Conservation (phyloP, 176 grass and related monocot genomes). For the Phragmites australis region DNA sequence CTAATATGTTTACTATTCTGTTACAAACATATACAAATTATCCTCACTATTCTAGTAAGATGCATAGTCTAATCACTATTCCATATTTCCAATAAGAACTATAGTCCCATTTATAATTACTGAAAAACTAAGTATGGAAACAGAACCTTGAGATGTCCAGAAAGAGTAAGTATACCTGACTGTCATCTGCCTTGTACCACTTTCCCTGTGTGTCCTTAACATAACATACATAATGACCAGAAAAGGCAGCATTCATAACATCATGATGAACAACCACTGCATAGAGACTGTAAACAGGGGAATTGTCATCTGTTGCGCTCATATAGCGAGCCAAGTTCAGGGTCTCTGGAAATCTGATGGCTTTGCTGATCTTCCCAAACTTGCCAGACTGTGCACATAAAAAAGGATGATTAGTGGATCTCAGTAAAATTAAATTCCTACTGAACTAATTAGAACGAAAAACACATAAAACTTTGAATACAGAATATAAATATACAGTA, state of each 20-base stretch:
- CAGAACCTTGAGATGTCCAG: background rate
- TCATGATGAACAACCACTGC: slow-evolving; percentile 92
- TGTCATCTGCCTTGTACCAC: slow-evolving; percentile 94
- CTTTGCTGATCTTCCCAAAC: slow-evolving; percentile 91
- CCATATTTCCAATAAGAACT: background rate
- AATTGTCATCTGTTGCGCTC: slow-evolving; percentile 63
- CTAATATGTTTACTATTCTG: background rate
- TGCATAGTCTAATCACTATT: background rate
- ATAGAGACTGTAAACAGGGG: slow-evolving; percentile 82
- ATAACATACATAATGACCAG: slow-evolving; percentile 95
- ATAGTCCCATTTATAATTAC: slow-evolving; percentile 1
- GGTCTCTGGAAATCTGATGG: slow-evolving; percentile 69
- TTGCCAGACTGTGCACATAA: slow-evolving; percentile 70
- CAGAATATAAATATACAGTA: no score
- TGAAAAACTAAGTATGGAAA: slow-evolving; percentile 9
- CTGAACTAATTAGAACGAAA: no score
- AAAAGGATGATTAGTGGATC: slow-evolving; percentile 15
- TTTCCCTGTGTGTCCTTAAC: slow-evolving; percentile 78
- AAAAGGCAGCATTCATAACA: slow-evolving; percentile 85
- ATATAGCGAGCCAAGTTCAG: slow-evolving; percentile 69
- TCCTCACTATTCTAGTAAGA: background rate
- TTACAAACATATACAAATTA: slow-evolving; percentile 3
- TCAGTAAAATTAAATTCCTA: background rate
- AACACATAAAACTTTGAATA: background rate
- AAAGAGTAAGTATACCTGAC: slow-evolving; percentile 55